Evolutionary conservation across 768 basidiomycete species (phyloP), one percentile per base, ranked within the genome.

Genomic region (Kondoa subrosea): DNA sequence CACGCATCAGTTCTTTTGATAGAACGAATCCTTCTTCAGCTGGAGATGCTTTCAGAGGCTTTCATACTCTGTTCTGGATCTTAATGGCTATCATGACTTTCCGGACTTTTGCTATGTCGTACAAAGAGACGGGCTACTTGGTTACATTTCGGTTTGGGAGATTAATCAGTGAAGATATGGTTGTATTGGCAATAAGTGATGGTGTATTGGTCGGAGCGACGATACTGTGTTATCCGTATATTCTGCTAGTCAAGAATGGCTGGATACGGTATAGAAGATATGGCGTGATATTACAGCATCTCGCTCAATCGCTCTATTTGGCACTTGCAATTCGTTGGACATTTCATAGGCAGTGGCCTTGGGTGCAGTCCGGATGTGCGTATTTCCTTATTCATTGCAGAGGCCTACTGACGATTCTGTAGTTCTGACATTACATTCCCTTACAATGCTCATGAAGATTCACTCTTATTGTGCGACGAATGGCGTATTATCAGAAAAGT

Each of bases 401-500:
- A 12, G 14, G 14, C 29, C 14, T 15, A 59, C 58, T 14, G 21
- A 14, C 58, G 14, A 27, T 59, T 59, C 58, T 56, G 15, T 56
- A 59, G 58, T 8, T 31, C 79, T 91, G 62, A 92, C 87, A 0
- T 77, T 91, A 62, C 92, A 96, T 75, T 85, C 87, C 8, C 80
- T 97, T 26, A 88, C 72, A 31, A 78, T 75, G 62, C 73, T 80
- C 70, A 80, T 80, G 79, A 80, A 80, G 78, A 86, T 93, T 81
- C 92, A 99, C 77, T 95, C 91, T 2, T 99, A 96, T 77, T 83
- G 88, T 76, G 82, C 85, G 26, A 83, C 87, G 57, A 96, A 96
- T 74, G 90, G 93, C 3, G 85, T 88, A 72, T 83, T 95, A 26
- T 83, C 87, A n/a, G 74, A 67, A 69, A 77, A 68, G 67, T 65